phyloP scores from a whole-genome alignment of 2,329 filamentous ascomycete genomes.

The Alternaria novae-zelandiae region DNA sequence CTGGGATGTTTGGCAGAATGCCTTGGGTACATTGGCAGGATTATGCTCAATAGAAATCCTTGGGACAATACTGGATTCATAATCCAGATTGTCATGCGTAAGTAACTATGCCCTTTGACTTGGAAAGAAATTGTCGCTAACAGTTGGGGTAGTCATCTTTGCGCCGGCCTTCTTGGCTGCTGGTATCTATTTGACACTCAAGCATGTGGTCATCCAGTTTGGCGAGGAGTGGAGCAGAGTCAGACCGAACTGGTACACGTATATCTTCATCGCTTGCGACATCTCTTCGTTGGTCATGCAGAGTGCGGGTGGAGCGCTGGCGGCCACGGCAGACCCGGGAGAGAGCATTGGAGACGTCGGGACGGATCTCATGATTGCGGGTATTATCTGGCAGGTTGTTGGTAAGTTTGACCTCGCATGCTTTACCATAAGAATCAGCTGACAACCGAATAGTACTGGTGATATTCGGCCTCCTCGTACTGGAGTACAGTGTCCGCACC shows the following conservation, averaged over 20 bases:
- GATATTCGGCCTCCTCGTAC: slow-evolving; percentile 53
- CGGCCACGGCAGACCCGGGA: slow-evolving; percentile 55
- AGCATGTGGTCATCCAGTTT: slow-evolving; percentile 61
- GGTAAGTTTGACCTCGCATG: slow-evolving; percentile 45
- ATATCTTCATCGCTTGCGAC: slow-evolving; percentile 65
- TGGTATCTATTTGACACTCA: slow-evolving; percentile 61
- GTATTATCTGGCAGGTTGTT: slow-evolving; percentile 62
- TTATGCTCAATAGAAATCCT: slow-evolving; percentile 60
- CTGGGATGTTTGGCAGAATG: slow-evolving; percentile 58
- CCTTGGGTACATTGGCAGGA: slow-evolving; percentile 62
- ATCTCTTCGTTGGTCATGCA: slow-evolving; percentile 63
- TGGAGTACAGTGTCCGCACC: slow-evolving; percentile 41
- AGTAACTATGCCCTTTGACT: neutral
- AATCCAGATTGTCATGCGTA: slow-evolving; percentile 57
- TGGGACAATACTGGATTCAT: slow-evolving; percentile 57
- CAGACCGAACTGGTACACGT: slow-evolving; percentile 56
- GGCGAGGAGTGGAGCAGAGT: slow-evolving; percentile 46
- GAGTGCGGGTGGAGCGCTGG: slow-evolving; percentile 62
- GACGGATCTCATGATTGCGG: slow-evolving; percentile 62
- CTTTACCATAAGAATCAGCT: neutral
- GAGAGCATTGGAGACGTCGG: slow-evolving; percentile 51
- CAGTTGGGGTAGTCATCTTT: slow-evolving; percentile 53
- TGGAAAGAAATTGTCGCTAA: neutral
- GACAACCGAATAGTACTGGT: slow-evolving; percentile 37
- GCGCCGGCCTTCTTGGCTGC: slow-evolving; percentile 63